phyloP scores from a whole-genome alignment of 2,329 filamentous ascomycete genomes.

The Epichloe hybrida region DNA sequence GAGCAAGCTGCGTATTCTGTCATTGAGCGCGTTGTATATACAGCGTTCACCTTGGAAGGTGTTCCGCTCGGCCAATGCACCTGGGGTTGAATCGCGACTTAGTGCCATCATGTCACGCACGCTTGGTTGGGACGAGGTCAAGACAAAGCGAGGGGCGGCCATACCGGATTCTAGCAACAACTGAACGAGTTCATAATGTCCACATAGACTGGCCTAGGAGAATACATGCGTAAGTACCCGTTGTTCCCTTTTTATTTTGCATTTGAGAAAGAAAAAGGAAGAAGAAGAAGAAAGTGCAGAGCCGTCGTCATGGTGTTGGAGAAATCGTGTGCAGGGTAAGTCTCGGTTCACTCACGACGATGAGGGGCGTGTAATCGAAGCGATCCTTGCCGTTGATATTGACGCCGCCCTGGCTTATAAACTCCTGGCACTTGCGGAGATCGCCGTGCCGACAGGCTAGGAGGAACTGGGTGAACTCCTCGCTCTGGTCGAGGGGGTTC shows the following conservation, averaged over 20 bases:
- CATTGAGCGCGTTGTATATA: slow-evolving; percentile 90
- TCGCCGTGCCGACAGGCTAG: slow-evolving; percentile 75
- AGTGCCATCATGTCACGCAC: neutral
- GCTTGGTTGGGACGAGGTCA: neutral
- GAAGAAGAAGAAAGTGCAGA: too few relatives aligned
- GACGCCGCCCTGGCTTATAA: slow-evolving; percentile 70
- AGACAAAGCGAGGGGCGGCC: neutral
- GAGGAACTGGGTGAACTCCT: slow-evolving; percentile 63
- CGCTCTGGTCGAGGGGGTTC: slow-evolving; percentile 72
- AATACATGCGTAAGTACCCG: neutral
- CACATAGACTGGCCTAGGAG: slow-evolving; percentile 76
- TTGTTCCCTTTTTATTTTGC: neutral
- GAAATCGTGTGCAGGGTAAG: neutral
- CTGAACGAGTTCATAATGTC: slow-evolving; percentile 82
- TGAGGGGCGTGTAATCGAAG: slow-evolving; percentile 91
- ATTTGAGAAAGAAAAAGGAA: neutral
- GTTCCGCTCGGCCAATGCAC: slow-evolving; percentile 79
- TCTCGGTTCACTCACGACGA: slow-evolving; percentile 40
- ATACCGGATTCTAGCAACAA: slow-evolving; percentile 72
- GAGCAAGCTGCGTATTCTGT: slow-evolving; percentile 82
- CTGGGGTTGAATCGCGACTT: slow-evolving; percentile 14
- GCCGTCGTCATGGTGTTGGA: neutral
- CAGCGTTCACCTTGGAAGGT: slow-evolving; percentile 91
- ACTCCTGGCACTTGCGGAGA: slow-evolving; percentile 72
- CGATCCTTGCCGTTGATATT: slow-evolving; percentile 90